Percentiles rank a stretch among this genome's conserved stretches.
These are phyloP conservation scores for Beauveria asiatica DNA, from an alignment of 2,329 filamentous ascomycete species.

Conservation along the genomic window DNA sequence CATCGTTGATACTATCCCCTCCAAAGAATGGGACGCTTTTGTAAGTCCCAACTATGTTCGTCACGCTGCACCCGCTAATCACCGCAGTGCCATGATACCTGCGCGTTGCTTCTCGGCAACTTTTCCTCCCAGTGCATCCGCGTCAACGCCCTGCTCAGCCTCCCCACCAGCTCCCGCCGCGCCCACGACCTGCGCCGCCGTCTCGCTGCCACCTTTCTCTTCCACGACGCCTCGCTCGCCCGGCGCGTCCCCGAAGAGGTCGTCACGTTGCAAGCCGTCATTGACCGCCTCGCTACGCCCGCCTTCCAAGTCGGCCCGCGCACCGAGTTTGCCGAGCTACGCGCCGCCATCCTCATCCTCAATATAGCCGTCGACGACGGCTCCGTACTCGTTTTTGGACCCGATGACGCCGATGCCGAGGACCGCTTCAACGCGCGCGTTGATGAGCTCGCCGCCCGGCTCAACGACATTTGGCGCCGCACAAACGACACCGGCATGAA, in stretches of 20 bases:
- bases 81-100: conserved; percentile 40
- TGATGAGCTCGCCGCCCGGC: conserved; percentile 53
- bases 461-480: conserved; percentile 49
- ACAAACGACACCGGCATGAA: conserved; percentile 70
- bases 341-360: conserved; percentile 57
- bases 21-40: conserved; percentile 29
- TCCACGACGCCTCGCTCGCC: conserved; percentile 38
- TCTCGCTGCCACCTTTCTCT: conserved; percentile 57
- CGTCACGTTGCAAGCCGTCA: conserved; percentile 35
- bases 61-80: not conserved
- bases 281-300: conserved; percentile 35
- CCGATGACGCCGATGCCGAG: conserved; percentile 23
- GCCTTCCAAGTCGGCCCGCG: conserved; percentile 44
- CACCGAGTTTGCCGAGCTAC: conserved; percentile 62
- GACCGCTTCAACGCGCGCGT: conserved; percentile 59
- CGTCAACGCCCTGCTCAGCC: conserved; percentile 46
- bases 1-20: conserved; percentile 35
- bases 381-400: conserved; percentile 18
- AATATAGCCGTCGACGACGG: conserved; percentile 67
- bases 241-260: conserved; percentile 31
- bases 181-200: conserved; percentile 55
- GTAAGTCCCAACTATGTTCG: conserved; percentile 25
- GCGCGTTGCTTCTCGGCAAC: conserved; percentile 35
- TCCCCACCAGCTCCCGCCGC: conserved; percentile 43
- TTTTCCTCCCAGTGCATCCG: conserved; percentile 43